phyloP scores from a whole-genome alignment of 2,329 filamentous ascomycete genomes.

The Botrytis sinoallii region DNA sequence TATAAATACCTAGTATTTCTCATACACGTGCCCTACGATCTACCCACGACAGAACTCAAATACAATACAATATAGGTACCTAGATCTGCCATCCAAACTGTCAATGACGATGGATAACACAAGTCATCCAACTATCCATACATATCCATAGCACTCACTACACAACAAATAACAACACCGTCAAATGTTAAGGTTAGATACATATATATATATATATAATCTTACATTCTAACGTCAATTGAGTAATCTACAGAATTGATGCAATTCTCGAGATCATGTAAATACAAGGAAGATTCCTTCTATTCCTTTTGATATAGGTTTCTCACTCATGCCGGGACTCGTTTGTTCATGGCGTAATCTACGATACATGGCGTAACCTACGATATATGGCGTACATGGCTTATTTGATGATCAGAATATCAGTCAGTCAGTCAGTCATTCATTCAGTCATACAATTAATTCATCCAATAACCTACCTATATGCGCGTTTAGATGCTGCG shows the following conservation, averaged over 20 bases:
- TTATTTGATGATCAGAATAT: not conserved
- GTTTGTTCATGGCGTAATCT: not conserved
- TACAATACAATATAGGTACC: not conserved
- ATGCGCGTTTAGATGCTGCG: not conserved
- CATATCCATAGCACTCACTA: not conserved
- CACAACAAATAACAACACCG: not conserved
- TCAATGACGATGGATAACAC: not conserved
- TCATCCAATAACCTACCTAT: not conserved
- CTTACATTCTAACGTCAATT: not conserved
- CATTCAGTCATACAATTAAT: no score
- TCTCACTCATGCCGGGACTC: not conserved
- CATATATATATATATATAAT: no score
- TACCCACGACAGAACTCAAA: not conserved
- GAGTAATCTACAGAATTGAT: not conserved
- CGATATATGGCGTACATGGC: not conserved
- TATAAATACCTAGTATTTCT: no score
- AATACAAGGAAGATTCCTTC: accelerated
- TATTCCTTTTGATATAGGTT: not conserved
- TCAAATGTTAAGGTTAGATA: not conserved
- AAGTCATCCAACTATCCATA: not conserved
- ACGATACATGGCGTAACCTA: not conserved
- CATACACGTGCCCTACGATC: not conserved
- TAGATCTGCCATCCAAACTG: not conserved
- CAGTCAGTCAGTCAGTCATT: not conserved
- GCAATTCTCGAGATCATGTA: not conserved